Conservation (phyloP, 2,329 filamentous ascomycete genomes). For the Cladophialophora carrionii region DNA sequence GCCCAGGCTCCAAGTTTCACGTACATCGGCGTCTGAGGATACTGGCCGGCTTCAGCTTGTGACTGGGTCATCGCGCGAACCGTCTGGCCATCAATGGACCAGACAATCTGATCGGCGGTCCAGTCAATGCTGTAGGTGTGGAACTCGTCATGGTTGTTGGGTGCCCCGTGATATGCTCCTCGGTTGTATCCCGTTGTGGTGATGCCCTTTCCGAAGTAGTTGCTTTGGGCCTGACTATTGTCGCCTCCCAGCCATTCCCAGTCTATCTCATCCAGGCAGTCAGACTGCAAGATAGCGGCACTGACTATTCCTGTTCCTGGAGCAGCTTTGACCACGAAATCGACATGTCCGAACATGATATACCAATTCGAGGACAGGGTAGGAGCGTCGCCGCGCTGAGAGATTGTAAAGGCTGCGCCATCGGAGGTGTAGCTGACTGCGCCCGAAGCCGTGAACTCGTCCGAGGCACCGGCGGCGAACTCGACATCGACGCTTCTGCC, state of each 20-base stretch:
- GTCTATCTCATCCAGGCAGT: slow-evolving; percentile 93
- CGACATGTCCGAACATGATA: slow-evolving; percentile 97
- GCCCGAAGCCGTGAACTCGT: slow-evolving; percentile 74
- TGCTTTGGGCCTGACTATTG: slow-evolving; percentile 79
- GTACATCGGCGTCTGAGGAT: slow-evolving; percentile 74
- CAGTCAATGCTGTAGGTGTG: slow-evolving; percentile 64
- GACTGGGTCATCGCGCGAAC: slow-evolving; percentile 65
- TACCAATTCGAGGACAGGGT: slow-evolving; percentile 90
- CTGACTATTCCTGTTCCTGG: slow-evolving; percentile 91
- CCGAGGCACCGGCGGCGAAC: slow-evolving; percentile 75
- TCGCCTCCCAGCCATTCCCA: slow-evolving; percentile 92
- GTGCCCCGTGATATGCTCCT: slow-evolving; percentile 73
- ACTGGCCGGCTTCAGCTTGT: slow-evolving; percentile 64
- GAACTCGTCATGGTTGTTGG: slow-evolving; percentile 58
- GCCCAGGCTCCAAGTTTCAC: slow-evolving; percentile 71
- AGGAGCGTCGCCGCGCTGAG: slow-evolving; percentile 77
- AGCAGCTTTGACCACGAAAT: slow-evolving; percentile 81
- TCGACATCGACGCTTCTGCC: slow-evolving; percentile 82
- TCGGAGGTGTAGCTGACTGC: slow-evolving; percentile 72
- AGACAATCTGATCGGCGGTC: slow-evolving; percentile 65
- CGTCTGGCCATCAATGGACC: slow-evolving; percentile 64
- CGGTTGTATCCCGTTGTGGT: slow-evolving; percentile 79
- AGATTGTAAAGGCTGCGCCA: slow-evolving; percentile 80
- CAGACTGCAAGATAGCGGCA: slow-evolving; percentile 86
- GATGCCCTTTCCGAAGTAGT: slow-evolving; percentile 94